Base-by-base conservation (phyloP, 352 stramenopile genomes). In the Globisporangium polare region DNA sequence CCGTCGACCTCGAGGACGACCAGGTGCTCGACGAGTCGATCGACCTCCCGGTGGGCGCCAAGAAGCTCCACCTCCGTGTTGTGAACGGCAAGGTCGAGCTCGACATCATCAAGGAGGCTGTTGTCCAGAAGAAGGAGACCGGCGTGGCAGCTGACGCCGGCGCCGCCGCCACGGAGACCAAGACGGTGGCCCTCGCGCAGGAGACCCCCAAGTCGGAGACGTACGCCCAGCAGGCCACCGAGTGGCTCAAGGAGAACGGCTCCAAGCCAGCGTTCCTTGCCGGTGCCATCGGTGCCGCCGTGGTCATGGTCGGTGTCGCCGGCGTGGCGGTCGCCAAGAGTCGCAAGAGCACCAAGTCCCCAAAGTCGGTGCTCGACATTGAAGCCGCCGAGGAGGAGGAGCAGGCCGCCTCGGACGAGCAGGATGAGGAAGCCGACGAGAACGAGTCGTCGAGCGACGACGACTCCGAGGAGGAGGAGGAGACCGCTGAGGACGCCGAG, bases 71-170 rank as follows among this genome's bases (percentile, higher is more conserved):
- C 35, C 65, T 86, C 39, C 77, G 74, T 10, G 65, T 86, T 43
- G 70, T 79, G 64, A 68, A 75, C 43, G 77, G 72, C 45, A 66
- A 80, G 41, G 72, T 84, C 35, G 67, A 86, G 53, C 35, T 86
- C 43, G 75, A 86, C 42, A 80, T 86, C 53, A 75, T 80, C 62
- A 80, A 83, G 55, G 65, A 53, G 18, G 55, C 54, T 41, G 31
- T 60, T 2, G 53, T 50, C 15, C 35, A 68, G 45, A 60, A 67
- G 26, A 62, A 63, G 62, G 43, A 73, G 26, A 29, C 50, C 24
- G 52, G 33, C 10, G 50, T 17, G 29, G 17, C 35, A 3, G 29
- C 29, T 22, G n/a, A n/a, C n/a, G n/a, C n/a, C n/a, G n/a, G n/a
- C n/a, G n/a, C n/a, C n/a, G 31, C 31, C 12, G 31, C 18, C 10